A percentile compares a stretch with the other conserved stretches of the same genome.
Conservation (phyloP, 345 rosid species). For the Brassica carinata region DNA sequence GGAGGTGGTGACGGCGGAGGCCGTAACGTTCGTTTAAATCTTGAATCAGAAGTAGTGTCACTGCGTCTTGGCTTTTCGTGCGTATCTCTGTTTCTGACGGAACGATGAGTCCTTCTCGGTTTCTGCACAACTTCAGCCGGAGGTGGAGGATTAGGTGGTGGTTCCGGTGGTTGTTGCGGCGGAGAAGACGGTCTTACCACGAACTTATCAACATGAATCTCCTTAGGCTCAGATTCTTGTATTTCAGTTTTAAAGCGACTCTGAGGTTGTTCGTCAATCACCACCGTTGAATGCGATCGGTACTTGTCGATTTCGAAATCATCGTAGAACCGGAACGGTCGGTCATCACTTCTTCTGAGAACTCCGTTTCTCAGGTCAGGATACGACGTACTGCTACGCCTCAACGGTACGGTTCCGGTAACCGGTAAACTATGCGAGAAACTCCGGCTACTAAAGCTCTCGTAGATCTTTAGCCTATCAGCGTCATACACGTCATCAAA, state of each 20-base stretch:
- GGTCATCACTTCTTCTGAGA: conserved; percentile 46
- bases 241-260: conserved; percentile 34
- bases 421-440: conserved; percentile 33
- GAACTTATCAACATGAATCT: conserved; percentile 60
- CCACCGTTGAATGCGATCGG: conserved; percentile 25
- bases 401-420: conserved; percentile 47
- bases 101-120: conserved; percentile 44
- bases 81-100: conserved; percentile 43
- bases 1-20: conserved; percentile 43
- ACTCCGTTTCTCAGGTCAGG: conserved; percentile 71
- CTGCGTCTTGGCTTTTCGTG: conserved; percentile 29
- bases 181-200: conserved; percentile 43
- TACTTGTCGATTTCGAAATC: conserved; percentile 62
- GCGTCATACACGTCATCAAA: conserved; percentile 40
- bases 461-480: conserved; percentile 43
- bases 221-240: conserved; percentile 56
- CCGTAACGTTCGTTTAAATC: conserved; percentile 20
- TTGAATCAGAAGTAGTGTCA: conserved; percentile 24
- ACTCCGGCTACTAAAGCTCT: conserved; percentile 12
- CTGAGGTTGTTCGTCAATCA: conserved; percentile 18
- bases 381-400: conserved; percentile 73
- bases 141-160: conserved; percentile 44
- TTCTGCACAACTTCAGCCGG: conserved; percentile 37
- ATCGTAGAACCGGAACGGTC: conserved; percentile 63
- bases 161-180: conserved; percentile 26